Base-by-base conservation (phyloP, 192 early-diverging fungal genomes). In the Coemansia reversa region DNA sequence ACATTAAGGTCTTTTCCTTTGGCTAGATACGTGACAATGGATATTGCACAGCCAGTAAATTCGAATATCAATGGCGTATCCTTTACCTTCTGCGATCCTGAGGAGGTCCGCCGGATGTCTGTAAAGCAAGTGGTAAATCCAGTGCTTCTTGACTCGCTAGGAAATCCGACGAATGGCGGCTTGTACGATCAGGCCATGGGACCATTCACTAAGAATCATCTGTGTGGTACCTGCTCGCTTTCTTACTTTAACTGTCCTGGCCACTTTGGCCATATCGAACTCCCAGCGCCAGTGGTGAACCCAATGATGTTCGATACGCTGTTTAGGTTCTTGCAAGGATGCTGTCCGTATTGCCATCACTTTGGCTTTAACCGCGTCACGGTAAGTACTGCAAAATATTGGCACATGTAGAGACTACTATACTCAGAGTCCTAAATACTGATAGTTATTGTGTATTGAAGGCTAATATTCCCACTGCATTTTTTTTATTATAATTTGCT, bases 201-300 rank as follows among this genome's bases (percentile, higher is more conserved):
- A 30, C 97, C 97, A 39, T 90, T 92, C 69, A 87, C 89, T 66
- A 90, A 90, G 72, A 78, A 85, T 64, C 85, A 90, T 70, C 69
- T 89, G 30, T 98, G 96, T 74, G 83, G 68, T 1, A 97, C 96
- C 12, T 98, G 96, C 77, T 83, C 83, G 8, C 84, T 94, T 53
- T 86, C 86, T 33, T 82, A 93, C 83, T 89, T 85, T 65, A 83
- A 84, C 39, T 98, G 95, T 66, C 95, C 95, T 4, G 96, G 96
- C 33, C 95, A 98, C 66, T 98, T 95, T 84, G 95, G 96, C 16
- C 94, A 98, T 72, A 96, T 98, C 66, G 93, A 97, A 63, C 85
- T 98, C 22, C 89, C 90, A 12, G 83, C 86, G 14, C 92, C 93
- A 22, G 90, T 90, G 42, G 89, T 94, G 76, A 97, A 99, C 79